Evolutionary conservation across 768 basidiomycete species (phyloP).

Genomic region (Leccinum broughii): DNA sequence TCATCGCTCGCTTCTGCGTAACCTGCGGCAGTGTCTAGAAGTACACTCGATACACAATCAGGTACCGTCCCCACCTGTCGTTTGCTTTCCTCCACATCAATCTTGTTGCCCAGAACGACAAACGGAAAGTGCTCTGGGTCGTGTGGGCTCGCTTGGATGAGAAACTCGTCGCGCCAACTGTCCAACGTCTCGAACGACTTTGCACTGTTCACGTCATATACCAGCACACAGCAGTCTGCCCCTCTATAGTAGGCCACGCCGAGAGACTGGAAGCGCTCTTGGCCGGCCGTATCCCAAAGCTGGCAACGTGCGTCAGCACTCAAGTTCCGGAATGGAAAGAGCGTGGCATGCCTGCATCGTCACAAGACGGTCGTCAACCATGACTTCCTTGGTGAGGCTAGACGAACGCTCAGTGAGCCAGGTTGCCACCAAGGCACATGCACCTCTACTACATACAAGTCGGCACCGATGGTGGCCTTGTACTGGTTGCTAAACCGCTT

Average conservation of each 20-base stretch:
- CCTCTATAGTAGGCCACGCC: constrained; percentile 99
- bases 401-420: constrained; percentile 11
- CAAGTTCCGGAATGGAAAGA: not conserved
- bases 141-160: constrained; percentile 97
- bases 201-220: constrained; percentile 97
- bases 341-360: constrained; percentile 86
- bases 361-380: constrained; percentile 96
- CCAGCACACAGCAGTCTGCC: constrained; percentile 98
- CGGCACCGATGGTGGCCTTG: constrained; percentile 97
- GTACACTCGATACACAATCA: not conserved
- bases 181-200: constrained; percentile 99
- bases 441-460: constrained; percentile 75
- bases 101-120: constrained; percentile 99
- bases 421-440: constrained; percentile 9
- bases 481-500: constrained; percentile 99
- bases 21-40: constrained; percentile 52
- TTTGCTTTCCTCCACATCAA: constrained; percentile 98
- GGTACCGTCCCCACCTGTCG: constrained; percentile 68
- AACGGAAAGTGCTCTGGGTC: constrained; percentile 99
- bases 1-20: constrained; percentile 99
- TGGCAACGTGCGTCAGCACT: constrained; percentile 34
- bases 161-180: constrained; percentile 99
- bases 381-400: constrained; percentile 96
- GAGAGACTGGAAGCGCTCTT: constrained; percentile 98
- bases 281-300: constrained; percentile 99